Percentiles rank a stretch among this genome's conserved stretches.
These are phyloP conservation scores for Plasmopara halstedii DNA, from an alignment of 352 stramenopile species.

Conservation along the genomic window DNA sequence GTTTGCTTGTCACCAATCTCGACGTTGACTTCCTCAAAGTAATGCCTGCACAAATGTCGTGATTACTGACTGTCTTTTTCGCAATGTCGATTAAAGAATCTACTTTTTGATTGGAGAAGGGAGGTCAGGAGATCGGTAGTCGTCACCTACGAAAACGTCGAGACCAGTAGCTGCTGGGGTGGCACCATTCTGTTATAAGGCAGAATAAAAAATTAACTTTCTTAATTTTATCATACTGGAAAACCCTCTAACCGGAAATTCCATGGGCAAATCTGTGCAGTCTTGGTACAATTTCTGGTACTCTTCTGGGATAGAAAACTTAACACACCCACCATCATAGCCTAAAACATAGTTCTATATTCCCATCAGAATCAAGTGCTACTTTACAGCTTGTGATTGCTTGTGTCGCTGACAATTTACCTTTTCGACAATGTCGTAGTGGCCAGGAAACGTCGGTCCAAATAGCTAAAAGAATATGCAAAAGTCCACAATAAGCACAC, in stretches of 20 bases:
- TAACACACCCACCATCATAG: conserved; percentile 65
- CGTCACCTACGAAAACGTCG: conserved; percentile 53
- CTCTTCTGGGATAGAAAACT: conserved; percentile 70
- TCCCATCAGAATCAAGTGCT: background rate
- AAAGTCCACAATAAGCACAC: background rate
- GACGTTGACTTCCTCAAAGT: conserved; percentile 65
- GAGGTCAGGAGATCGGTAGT: conserved; percentile 29
- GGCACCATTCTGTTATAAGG: conserved; percentile 44
- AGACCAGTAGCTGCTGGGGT: conserved; percentile 66
- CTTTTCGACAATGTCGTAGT: conserved; percentile 57
- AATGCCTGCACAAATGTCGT: conserved; percentile 32
- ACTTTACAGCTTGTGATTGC: background rate
- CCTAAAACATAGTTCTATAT: conserved; percentile 59
- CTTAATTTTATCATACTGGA: background rate
- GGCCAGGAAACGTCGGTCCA: conserved; percentile 74
- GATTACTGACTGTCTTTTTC: background rate
- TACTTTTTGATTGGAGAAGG: conserved; percentile 48
- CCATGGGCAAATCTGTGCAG: conserved; percentile 67
- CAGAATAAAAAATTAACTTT: background rate
- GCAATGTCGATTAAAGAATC: background rate
- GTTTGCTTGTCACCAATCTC: conserved; percentile 37
- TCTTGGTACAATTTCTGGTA: conserved; percentile 69
- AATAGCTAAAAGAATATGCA: conserved; percentile 45
- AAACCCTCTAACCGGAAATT: conserved; percentile 52
- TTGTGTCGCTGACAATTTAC: conserved; percentile 12